Evolutionary conservation across 345 rosid species (phyloP).

Genomic region (Euclidium syriacum): DNA sequence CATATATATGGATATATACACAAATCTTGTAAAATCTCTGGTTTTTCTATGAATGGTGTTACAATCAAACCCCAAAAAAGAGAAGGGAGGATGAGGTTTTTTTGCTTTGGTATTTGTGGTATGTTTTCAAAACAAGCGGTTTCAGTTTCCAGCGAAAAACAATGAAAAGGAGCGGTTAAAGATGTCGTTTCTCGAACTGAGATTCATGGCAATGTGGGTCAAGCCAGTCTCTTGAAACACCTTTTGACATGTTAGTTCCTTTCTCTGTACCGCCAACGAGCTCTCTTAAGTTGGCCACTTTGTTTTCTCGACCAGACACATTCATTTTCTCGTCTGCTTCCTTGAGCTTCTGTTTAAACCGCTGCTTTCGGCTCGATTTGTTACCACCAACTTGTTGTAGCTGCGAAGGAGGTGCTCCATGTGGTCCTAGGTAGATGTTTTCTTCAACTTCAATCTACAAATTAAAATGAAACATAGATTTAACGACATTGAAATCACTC

Average conservation of each 20-base stretch:
- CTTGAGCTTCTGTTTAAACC: slow-evolving; percentile 75
- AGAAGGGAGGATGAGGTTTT: neutral
- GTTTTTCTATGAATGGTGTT: neutral
- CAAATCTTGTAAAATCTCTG: neutral
- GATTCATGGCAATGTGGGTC: slow-evolving; percentile 93
- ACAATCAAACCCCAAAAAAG: neutral
- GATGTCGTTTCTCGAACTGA: slow-evolving; percentile 53
- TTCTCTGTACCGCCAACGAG: slow-evolving; percentile 53
- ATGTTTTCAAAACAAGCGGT: neutral
- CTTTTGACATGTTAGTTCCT: slow-evolving; percentile 42
- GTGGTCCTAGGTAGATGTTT: slow-evolving; percentile 85
- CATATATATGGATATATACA: neutral
- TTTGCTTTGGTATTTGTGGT: neutral
- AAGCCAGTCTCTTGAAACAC: slow-evolving; percentile 71
- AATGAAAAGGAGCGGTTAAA: neutral
- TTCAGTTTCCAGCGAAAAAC: neutral
- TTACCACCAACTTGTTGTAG: slow-evolving; percentile 60
- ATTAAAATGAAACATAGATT: neutral
- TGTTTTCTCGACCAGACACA: slow-evolving; percentile 79
- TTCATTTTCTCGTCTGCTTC: slow-evolving; percentile 67
- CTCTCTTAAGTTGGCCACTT: slow-evolving; percentile 68
- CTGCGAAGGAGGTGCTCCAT: slow-evolving; percentile 85
- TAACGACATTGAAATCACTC: neutral
- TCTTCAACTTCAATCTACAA: slow-evolving; percentile 56
- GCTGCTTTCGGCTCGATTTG: slow-evolving; percentile 60